These are phyloP conservation scores for Populus pruinosa DNA, from an alignment of 345 rosid species.

Conservation along the genomic window DNA sequence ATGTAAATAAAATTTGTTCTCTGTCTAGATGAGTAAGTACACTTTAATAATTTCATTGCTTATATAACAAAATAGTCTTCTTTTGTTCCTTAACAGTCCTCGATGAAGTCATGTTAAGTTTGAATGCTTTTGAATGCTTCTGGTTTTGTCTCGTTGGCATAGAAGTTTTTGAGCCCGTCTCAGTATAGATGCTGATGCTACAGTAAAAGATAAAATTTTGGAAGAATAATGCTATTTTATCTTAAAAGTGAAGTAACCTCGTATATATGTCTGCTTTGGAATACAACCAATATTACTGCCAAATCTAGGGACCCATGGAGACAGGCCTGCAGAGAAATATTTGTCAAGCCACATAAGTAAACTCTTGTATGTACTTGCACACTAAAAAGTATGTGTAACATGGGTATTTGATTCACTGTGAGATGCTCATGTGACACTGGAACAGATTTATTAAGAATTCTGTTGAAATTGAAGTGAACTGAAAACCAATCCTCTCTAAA, in stretches of 20 bases:
- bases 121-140: background rate
- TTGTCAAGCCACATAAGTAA: background rate
- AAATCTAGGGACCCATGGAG: background rate
- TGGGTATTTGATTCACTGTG: too few species aligned
- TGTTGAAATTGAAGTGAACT: too few species aligned
- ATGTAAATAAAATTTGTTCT: background rate
- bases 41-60: too few species aligned
- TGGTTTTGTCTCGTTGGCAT: too few species aligned
- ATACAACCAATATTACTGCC: background rate
- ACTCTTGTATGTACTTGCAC: too few species aligned
- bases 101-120: background rate
- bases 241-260: background rate
- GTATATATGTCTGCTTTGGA: background rate
- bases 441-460: too few species aligned
- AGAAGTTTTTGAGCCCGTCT: too few species aligned
- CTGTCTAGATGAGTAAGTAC: background rate
- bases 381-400: too few species aligned
- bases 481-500: too few species aligned
- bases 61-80: background rate
- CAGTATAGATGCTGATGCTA: background rate
- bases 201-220: background rate
- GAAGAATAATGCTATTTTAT: background rate
- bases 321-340: background rate
- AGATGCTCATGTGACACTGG: too few species aligned
- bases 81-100: background rate